phyloP scores from a whole-genome alignment of 148 eudicot genomes.

The Dianthus caryophyllus region DNA sequence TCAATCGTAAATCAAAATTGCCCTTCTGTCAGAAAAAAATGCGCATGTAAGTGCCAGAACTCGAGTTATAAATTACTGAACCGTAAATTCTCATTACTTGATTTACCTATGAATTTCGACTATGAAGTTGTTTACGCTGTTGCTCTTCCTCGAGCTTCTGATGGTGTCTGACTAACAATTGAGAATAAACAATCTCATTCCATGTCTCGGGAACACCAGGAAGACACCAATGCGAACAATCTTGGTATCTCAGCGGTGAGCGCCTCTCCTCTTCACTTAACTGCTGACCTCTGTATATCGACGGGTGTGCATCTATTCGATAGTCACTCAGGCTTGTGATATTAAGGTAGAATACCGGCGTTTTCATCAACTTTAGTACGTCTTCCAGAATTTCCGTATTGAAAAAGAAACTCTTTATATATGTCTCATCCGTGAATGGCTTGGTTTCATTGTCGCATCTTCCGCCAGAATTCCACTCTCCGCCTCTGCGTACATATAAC shows the following conservation, averaged over 20 bases:
- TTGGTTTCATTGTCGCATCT: slow-evolving; percentile 52
- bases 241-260: slow-evolving; percentile 38
- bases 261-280: slow-evolving; percentile 45
- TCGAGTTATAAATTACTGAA: background rate
- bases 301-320: slow-evolving; percentile 71
- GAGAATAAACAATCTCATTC: slow-evolving; percentile 59
- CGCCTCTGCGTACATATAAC: slow-evolving; percentile 37
- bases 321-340: slow-evolving; percentile 54
- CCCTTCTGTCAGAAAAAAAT: background rate
- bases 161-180: slow-evolving; percentile 39
- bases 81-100: background rate
- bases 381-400: slow-evolving; percentile 41
- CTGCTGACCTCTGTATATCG: slow-evolving; percentile 42
- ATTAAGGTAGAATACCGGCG: slow-evolving; percentile 51
- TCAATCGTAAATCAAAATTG: background rate
- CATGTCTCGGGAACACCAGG: slow-evolving; percentile 86
- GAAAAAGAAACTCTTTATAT: slow-evolving; percentile 32
- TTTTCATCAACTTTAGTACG: slow-evolving; percentile 41
- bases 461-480: slow-evolving; percentile 72
- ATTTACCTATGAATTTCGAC: slow-evolving; percentile 21
- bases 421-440: slow-evolving; percentile 42
- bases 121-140: slow-evolving; percentile 11
- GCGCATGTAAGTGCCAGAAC: background rate
- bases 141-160: slow-evolving; percentile 23
- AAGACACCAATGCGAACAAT: slow-evolving; percentile 86